Conservation (phyloP, 345 rosid species). For the Eucalyptus pauciflora region DNA sequence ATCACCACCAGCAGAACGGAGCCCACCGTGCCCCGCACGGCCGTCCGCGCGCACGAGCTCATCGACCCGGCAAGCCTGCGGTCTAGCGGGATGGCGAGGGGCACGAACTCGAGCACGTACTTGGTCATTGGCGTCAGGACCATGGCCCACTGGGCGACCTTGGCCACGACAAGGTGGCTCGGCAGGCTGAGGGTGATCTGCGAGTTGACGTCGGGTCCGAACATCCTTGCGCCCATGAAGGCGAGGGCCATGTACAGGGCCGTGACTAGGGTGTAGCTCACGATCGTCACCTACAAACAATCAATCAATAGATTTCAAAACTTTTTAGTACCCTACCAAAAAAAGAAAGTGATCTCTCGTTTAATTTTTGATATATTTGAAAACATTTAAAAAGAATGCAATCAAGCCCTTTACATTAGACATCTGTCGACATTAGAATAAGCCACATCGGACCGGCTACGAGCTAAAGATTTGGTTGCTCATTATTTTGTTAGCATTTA, state of each 20-base stretch:
- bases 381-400: background rate
- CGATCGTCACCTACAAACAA: conserved; percentile 39
- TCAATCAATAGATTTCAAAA: background rate
- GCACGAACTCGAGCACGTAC: conserved; percentile 58
- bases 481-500: no score
- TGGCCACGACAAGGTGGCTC: conserved; percentile 29
- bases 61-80: conserved; percentile 31
- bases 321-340: background rate
- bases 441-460: no score
- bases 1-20: conserved; percentile 38
- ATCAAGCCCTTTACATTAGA: background rate
- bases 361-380: no score
- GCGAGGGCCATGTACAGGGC: conserved; percentile 43
- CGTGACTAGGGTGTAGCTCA: conserved; percentile 49
- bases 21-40: conserved; percentile 36
- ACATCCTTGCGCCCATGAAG: conserved; percentile 66
- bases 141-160: conserved; percentile 72
- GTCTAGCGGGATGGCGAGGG: conserved; percentile 66
- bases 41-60: conserved; percentile 13
- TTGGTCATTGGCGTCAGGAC: conserved; percentile 76
- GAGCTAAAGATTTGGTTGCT: no score
- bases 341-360: background rate
- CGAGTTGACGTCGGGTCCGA: conserved; percentile 42
- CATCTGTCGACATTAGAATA: no score
- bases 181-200: conserved; percentile 76